phyloP scores from a whole-genome alignment of 2,329 filamentous ascomycete genomes.

The Byssochlamys sp. region DNA sequence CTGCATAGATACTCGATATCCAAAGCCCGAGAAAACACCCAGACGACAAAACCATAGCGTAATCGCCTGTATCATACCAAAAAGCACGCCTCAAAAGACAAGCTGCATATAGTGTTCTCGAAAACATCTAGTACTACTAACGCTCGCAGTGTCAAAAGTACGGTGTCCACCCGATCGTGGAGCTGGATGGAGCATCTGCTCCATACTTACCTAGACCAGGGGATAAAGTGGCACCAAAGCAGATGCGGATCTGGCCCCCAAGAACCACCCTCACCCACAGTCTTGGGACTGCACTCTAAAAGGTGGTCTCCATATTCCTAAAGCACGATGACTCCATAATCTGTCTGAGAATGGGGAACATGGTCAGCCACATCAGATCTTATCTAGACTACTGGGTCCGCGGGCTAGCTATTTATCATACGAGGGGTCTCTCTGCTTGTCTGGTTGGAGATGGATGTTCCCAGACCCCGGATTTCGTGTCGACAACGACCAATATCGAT shows the following conservation, averaged over 20 bases:
- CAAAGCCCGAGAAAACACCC: not conserved
- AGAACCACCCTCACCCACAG: not conserved
- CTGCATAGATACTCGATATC: not conserved
- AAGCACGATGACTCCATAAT: not conserved
- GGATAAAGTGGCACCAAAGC: not conserved
- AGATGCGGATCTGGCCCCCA: not conserved
- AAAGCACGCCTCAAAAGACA: not conserved
- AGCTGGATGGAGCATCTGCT: not conserved
- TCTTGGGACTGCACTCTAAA: not conserved
- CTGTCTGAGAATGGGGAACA: not conserved
- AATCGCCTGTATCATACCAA: not conserved
- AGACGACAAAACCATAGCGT: not conserved
- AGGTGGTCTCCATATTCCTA: not conserved
- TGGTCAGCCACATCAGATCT: not conserved
- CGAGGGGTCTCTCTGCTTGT: not conserved
- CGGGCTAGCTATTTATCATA: not conserved
- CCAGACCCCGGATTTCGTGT: not conserved
- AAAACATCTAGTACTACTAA: not conserved
- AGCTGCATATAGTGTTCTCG: not conserved
- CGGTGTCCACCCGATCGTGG: not conserved
- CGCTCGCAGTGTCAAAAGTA: not conserved
- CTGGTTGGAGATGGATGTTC: not conserved
- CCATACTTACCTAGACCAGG: not conserved
- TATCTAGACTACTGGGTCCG: not conserved
- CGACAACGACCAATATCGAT: not conserved